Evolutionary conservation across 2,329 filamentous ascomycete genomes (phyloP).

Genomic region (Fusarium duplospermum): DNA sequence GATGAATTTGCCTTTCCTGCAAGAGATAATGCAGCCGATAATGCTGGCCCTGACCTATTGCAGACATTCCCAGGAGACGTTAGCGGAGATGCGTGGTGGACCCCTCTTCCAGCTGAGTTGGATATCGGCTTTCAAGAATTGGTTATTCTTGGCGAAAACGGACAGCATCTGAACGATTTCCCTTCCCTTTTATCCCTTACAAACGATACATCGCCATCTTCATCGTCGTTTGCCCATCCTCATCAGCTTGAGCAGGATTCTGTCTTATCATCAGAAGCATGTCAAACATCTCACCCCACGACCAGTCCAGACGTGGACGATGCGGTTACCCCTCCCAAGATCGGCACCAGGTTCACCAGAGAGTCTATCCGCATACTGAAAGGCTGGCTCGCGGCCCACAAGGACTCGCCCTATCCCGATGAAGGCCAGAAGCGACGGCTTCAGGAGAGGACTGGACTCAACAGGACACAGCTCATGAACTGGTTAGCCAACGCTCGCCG

Average conservation of each 20-base stretch:
- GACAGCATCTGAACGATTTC: background rate
- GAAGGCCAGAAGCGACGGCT: slow-evolving; percentile 84
- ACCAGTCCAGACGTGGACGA: background rate
- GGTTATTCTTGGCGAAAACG: background rate
- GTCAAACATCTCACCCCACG: background rate
- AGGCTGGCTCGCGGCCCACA: slow-evolving; percentile 78
- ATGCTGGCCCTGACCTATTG: background rate
- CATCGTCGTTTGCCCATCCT: background rate
- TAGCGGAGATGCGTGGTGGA: background rate
- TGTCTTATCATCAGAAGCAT: background rate
- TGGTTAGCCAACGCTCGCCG: slow-evolving; percentile 90
- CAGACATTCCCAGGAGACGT: background rate
- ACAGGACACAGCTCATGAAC: slow-evolving; percentile 82
- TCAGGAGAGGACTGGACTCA: slow-evolving; percentile 79
- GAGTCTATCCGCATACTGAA: slow-evolving; percentile 30
- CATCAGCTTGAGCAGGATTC: background rate
- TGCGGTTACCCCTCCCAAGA: background rate
- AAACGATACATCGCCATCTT: background rate
- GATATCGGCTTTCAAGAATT: background rate
- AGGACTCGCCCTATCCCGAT: slow-evolving; percentile 82
- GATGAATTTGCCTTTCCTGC: background rate
- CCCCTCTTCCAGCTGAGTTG: background rate
- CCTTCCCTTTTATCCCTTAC: background rate
- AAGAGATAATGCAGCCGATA: background rate
- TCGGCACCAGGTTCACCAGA: slow-evolving; percentile 29